These are phyloP conservation scores for Fusarium heterosporum DNA, from an alignment of 2,329 filamentous ascomycete species.

Conservation along the genomic window DNA sequence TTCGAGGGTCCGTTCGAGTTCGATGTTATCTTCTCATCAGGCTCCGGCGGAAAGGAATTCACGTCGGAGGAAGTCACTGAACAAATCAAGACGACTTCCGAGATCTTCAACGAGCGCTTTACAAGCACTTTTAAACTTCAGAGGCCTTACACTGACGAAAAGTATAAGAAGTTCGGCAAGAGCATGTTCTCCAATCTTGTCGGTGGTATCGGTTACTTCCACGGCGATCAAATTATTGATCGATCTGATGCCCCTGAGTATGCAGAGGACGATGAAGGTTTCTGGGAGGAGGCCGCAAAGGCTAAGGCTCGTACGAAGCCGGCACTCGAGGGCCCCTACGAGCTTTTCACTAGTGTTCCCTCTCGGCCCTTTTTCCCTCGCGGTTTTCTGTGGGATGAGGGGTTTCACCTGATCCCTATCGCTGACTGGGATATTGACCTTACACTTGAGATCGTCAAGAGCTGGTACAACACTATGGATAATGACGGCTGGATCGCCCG, in stretches of 20 bases:
- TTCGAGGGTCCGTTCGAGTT: conserved; percentile 94
- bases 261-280: conserved; percentile 93
- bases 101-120: conserved; percentile 81
- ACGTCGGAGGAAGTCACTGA: conserved; percentile 74
- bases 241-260: conserved; percentile 93
- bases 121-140: conserved; percentile 73
- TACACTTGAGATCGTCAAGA: conserved; percentile 86
- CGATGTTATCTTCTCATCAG: conserved; percentile 89
- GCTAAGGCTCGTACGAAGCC: conserved; percentile 77
- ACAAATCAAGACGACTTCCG: conserved; percentile 73
- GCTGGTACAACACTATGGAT: conserved; percentile 97
- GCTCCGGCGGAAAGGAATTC: conserved; percentile 68
- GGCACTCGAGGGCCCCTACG: conserved; percentile 81
- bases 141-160: conserved; percentile 77
- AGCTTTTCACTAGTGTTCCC: conserved; percentile 91
- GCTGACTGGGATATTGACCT: conserved; percentile 95
- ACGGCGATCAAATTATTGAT: conserved; percentile 88
- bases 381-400: conserved; percentile 98
- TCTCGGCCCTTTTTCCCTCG: conserved; percentile 96
- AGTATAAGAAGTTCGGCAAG: conserved; percentile 84
- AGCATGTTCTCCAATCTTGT: conserved; percentile 95
- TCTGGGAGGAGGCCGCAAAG: conserved; percentile 91
- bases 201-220: conserved; percentile 95
- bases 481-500: conserved; percentile 97
- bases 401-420: conserved; percentile 92